These are phyloP conservation scores for Metrosideros polymorpha DNA, from an alignment of 441 rosid genomes.

Conservation along the genomic window DNA sequence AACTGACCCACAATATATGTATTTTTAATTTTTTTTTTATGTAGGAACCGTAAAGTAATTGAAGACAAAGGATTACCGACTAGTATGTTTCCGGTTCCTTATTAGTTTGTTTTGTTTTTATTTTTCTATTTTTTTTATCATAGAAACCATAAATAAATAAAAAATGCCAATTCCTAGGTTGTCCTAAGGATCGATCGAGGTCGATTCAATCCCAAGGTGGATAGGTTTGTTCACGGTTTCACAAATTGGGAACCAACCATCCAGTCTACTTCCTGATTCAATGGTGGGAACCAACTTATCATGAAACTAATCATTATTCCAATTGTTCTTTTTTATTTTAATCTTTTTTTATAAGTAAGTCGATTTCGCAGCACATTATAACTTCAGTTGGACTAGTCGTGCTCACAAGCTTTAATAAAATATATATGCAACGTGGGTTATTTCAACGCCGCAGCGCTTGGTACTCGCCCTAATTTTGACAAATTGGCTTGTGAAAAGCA, in stretches of 20 bases:
- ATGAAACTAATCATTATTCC: too few relatives aligned
- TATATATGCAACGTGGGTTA: not conserved
- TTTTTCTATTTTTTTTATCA: too few relatives aligned
- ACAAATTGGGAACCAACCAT: rapidly evolving
- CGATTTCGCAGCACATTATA: not conserved
- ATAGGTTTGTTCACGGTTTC: rapidly evolving
- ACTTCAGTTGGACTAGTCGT: not conserved
- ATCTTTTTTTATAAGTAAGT: not conserved
- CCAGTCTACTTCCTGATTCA: rapidly evolving
- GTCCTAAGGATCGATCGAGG: rapidly evolving
- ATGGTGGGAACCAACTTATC: too few relatives aligned
- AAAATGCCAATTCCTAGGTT: rapidly evolving
- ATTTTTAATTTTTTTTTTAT: too few relatives aligned
- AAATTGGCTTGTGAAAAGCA: not conserved
- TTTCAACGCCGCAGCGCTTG: rapidly evolving
- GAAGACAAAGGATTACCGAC: too few relatives aligned
- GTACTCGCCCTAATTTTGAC: not conserved
- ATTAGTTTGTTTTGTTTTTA: not conserved
- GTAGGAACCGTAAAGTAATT: too few relatives aligned
- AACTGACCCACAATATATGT: too few relatives aligned
- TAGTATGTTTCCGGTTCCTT: not conserved
- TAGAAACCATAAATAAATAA: too few relatives aligned
- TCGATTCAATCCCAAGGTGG: rapidly evolving
- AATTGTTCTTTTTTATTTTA: not conserved
- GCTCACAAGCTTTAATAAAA: not conserved